These are phyloP conservation scores for Strobilomyces dryophilus DNA, from an alignment of 768 basidiomycete species.

Conservation along the genomic window DNA sequence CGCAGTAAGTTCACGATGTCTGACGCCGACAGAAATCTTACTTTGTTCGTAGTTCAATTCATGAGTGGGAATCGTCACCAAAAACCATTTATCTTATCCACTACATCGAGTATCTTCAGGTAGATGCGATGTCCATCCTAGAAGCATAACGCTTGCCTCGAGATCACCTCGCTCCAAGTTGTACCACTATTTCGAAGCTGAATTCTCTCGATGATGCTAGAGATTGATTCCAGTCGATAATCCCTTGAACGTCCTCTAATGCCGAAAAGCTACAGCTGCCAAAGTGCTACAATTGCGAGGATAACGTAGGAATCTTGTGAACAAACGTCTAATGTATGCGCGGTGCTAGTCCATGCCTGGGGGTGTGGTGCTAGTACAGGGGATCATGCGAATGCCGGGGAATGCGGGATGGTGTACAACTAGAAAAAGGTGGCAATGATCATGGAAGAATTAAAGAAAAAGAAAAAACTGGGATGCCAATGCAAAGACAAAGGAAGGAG, in stretches of 20 bases:
- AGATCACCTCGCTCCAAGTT: slow-evolving; percentile 6
- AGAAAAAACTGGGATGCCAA: slow-evolving; percentile 2
- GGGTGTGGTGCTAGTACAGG: slow-evolving; percentile 20
- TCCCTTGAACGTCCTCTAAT: slow-evolving; percentile 2
- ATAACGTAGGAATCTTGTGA: slow-evolving; percentile 15
- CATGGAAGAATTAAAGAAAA: not conserved
- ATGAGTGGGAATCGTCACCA: slow-evolving; percentile 10
- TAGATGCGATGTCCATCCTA: slow-evolving; percentile 18
- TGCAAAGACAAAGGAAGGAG: not conserved
- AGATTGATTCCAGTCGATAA: slow-evolving; percentile 5
- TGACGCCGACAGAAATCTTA: slow-evolving; percentile 4
- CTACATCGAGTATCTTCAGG: slow-evolving; percentile 12
- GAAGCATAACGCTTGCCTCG: slow-evolving; percentile 6
- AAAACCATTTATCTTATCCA: slow-evolving; percentile 10
- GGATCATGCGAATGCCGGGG: slow-evolving; percentile 20
- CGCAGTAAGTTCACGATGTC: slow-evolving; percentile 54
- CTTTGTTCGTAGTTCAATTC: slow-evolving; percentile 21
- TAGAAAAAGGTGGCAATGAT: slow-evolving; percentile 5
- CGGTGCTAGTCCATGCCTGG: slow-evolving; percentile 22
- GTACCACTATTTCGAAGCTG: slow-evolving; percentile 14
- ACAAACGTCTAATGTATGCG: slow-evolving; percentile 20
- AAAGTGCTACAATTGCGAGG: slow-evolving; percentile 19
- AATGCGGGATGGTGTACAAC: slow-evolving; percentile 20
- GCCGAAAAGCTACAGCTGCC: slow-evolving; percentile 14
- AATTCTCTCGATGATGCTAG: not conserved